Conservation (phyloP, 169 alveolate genomes). For the Eimeria praecox region DNA sequence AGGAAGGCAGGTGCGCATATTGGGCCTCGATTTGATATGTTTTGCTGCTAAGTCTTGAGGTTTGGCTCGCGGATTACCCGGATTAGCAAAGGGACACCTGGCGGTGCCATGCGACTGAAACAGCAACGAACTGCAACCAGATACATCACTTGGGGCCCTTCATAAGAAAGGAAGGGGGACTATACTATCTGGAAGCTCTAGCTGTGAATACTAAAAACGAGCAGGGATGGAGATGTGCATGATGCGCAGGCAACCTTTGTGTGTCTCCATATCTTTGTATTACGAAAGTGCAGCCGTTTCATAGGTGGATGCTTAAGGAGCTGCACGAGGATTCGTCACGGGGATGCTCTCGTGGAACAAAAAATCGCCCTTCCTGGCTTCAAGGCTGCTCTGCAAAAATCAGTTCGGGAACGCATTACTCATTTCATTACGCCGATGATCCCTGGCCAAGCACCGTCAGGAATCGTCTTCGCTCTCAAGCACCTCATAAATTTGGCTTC, state of each 20-base stretch:
- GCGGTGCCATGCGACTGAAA: too few relatives aligned
- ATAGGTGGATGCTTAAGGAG: neutral
- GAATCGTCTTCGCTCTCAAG: slow-evolving; percentile 63
- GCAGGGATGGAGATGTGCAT: neutral
- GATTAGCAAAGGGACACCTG: too few relatives aligned
- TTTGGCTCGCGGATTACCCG: neutral
- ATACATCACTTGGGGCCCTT: neutral
- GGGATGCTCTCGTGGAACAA: neutral
- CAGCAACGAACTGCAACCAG: too few relatives aligned
- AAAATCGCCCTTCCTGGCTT: neutral
- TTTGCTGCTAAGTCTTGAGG: neutral
- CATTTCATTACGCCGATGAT: neutral
- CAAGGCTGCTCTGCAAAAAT: neutral
- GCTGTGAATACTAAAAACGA: neutral
- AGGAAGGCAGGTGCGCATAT: neutral
- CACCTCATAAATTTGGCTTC: slow-evolving; percentile 52
- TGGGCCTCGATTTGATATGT: neutral
- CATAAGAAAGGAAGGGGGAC: too few relatives aligned
- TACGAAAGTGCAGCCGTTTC: neutral
- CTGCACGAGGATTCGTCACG: neutral
- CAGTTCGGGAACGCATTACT: neutral
- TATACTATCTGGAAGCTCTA: too few relatives aligned
- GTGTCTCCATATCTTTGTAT: neutral
- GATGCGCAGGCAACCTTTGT: neutral
- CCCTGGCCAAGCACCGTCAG: neutral